Percentiles rank a stretch among this genome's conserved stretches.
Evolutionary conservation across 768 basidiomycete species (phyloP).

Genomic region (Multifurca ochricompacta): DNA sequence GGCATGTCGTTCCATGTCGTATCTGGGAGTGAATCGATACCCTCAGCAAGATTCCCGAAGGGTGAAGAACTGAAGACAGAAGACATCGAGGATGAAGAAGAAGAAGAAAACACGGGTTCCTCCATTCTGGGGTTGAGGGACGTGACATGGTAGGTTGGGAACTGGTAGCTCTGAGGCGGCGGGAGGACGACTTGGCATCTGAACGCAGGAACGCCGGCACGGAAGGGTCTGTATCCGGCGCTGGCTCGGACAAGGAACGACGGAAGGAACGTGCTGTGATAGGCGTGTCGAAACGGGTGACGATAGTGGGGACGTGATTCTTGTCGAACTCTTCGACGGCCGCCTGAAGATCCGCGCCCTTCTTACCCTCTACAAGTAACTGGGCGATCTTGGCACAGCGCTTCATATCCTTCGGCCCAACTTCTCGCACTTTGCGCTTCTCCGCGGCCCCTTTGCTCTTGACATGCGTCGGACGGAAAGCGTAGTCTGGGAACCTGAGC

Average conservation of each 20-base stretch:
- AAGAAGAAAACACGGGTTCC: not conserved
- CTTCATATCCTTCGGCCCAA: slow-evolving; percentile 53
- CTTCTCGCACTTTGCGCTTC: slow-evolving; percentile 55
- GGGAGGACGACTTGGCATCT: slow-evolving; percentile 8
- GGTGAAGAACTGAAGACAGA: slow-evolving; percentile 5
- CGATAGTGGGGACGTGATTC: slow-evolving; percentile 47
- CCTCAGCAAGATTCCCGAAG: slow-evolving; percentile 6
- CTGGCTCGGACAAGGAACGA: slow-evolving; percentile 51
- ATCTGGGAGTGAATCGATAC: not conserved
- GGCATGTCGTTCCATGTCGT: slow-evolving; percentile 16
- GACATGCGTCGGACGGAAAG: slow-evolving; percentile 57
- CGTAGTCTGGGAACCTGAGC: slow-evolving; percentile 67
- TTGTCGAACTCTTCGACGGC: slow-evolving; percentile 37
- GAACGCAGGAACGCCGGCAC: slow-evolving; percentile 15
- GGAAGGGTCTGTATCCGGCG: slow-evolving; percentile 37
- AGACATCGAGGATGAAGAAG: not conserved
- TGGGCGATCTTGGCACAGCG: slow-evolving; percentile 63
- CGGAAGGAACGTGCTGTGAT: slow-evolving; percentile 64
- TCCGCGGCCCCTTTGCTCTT: slow-evolving; percentile 35
- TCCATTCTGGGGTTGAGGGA: slow-evolving; percentile 7
- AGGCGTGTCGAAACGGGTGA: slow-evolving; percentile 66
- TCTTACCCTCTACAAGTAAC: slow-evolving; percentile 40
- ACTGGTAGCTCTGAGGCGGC: slow-evolving; percentile 18
- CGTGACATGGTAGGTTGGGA: slow-evolving; percentile 19
- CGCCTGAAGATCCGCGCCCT: slow-evolving; percentile 31